phyloP scores from a whole-genome alignment of 306 rosid species.

The Vicia faba region DNA sequence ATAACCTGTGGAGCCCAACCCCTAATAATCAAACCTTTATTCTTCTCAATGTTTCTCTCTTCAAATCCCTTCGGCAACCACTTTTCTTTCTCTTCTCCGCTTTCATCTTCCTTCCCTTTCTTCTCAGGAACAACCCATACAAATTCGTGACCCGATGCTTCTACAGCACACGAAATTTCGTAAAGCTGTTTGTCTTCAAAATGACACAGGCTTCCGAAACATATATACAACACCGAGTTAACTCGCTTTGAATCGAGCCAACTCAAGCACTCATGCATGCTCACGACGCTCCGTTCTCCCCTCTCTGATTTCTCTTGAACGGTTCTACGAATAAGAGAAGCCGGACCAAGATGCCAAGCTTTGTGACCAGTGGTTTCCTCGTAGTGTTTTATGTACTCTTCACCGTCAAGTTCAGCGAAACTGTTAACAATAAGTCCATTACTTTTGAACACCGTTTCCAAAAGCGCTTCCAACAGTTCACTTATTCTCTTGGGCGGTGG shows the following conservation, averaged over 20 bases:
- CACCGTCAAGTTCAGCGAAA: slow-evolving; percentile 42
- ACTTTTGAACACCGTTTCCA: slow-evolving; percentile 25
- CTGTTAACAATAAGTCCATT: slow-evolving; percentile 36
- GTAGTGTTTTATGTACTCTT: slow-evolving; percentile 29
- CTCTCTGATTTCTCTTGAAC: slow-evolving; percentile 29
- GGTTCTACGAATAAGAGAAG: slow-evolving; percentile 23
- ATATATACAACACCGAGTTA: slow-evolving; percentile 37
- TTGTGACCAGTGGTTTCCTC: slow-evolving; percentile 12
- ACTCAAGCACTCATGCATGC: slow-evolving; percentile 29
- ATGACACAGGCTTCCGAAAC: slow-evolving; percentile 31
- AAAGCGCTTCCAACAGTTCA: neutral
- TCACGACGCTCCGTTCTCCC: slow-evolving; percentile 30
- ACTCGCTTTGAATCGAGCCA: slow-evolving; percentile 39
- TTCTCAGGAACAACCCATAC: slow-evolving; percentile 44
- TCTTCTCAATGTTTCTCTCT: neutral
- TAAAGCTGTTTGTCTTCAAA: slow-evolving; percentile 39
- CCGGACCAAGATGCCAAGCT: slow-evolving; percentile 49
- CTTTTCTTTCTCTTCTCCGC: slow-evolving; percentile 27
- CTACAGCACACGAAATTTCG: slow-evolving; percentile 39
- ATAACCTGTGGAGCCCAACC: slow-evolving; percentile 45
- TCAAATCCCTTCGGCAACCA: slow-evolving; percentile 44
- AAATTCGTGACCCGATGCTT: slow-evolving; percentile 3
- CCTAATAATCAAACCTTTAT: slow-evolving; percentile 32
- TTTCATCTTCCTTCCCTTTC: slow-evolving; percentile 23
- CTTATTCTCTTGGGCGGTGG: neutral